These are phyloP conservation scores for Hyaloscypha hepaticicola DNA, from an alignment of 495 filamentous ascomycete species.

Conservation along the genomic window DNA sequence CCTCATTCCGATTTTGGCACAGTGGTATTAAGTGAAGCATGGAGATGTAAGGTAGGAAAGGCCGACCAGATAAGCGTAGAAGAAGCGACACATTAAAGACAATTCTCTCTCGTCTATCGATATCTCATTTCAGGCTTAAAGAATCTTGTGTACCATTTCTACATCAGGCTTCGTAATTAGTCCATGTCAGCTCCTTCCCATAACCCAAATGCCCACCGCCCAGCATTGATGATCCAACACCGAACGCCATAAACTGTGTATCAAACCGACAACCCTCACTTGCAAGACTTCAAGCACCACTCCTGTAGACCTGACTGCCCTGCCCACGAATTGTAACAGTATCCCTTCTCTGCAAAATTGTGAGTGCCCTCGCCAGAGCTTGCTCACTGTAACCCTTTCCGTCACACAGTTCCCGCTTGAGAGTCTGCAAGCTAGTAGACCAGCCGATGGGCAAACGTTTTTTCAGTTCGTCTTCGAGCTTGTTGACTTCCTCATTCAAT, in stretches of 20 bases:
- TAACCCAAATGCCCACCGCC: background rate
- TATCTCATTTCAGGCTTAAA: background rate
- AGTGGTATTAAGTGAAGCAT: background rate
- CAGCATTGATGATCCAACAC: background rate
- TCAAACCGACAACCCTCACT: background rate
- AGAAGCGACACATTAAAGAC: background rate
- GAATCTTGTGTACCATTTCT: conserved; percentile 17
- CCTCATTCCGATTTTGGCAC: background rate
- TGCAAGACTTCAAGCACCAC: conserved; percentile 27
- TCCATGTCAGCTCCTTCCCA: background rate
- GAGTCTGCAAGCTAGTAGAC: conserved; percentile 83
- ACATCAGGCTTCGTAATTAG: conserved; percentile 17
- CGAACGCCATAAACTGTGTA: background rate
- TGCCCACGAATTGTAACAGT: conserved; percentile 89
- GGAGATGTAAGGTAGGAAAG: background rate
- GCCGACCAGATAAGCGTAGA: background rate
- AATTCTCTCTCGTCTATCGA: background rate
- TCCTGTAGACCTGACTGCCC: conserved; percentile 84
- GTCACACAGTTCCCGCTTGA: conserved; percentile 88
- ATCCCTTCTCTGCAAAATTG: conserved; percentile 83
- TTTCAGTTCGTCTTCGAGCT: conserved; percentile 89
- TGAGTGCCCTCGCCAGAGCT: conserved; percentile 77
- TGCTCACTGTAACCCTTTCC: conserved; percentile 83
- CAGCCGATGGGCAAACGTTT: conserved; percentile 89
- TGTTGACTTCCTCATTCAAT: conserved; percentile 81